Evolutionary conservation across 768 basidiomycete species (phyloP), one percentile per base, ranked within the genome.

Genomic region (Leucocoprinus birnbaumii): DNA sequence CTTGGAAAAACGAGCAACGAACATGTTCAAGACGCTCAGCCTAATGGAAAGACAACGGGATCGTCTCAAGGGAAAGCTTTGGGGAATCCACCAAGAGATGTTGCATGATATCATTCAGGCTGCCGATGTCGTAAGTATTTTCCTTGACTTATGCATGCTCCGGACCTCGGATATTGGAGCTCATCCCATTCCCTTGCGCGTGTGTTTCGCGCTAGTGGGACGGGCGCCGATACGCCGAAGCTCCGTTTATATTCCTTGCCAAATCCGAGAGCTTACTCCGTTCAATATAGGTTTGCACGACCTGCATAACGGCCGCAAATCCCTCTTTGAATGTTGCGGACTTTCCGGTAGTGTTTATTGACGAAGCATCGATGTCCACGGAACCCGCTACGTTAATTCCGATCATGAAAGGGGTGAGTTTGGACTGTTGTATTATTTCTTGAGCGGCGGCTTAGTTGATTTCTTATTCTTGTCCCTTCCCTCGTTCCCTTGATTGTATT

Each of bases 351-450:
- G 94, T 97, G 1, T 94, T 96, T 63, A 71, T 97, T 13, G 95
- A 98, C 64, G 94, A 98, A 69, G 95, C 95, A 1, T 92, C 91
- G 7, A 96, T 97, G 93, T 93, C 91, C 27, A 96, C 94, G 2
- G 94, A 98, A 69, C 93, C 94, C 10, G 87, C 92, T 21, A 89
- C 92, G 18, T 73, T 96, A 53, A 87, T 98, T 61, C 92, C 94
- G 0, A 73, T 98, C 41, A 96, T 93, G 89, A 94, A 91, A 81
- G 94, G 94, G 9, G 91, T 93, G 73, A 54, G 89, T 83, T n/a
- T n/a, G n/a, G 38, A 16, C 16, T 38, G n/a, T 38, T 13, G 40
- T 53, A 53, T 56, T 50, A 44, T 45, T 48, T 59, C 25, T 41
- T 44, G 44, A 34, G 51, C 40, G 51, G 44, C 38, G 27, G 27